phyloP scores from a whole-genome alignment of 1,284 basidiomycete species.

The Leccinum huronense region DNA sequence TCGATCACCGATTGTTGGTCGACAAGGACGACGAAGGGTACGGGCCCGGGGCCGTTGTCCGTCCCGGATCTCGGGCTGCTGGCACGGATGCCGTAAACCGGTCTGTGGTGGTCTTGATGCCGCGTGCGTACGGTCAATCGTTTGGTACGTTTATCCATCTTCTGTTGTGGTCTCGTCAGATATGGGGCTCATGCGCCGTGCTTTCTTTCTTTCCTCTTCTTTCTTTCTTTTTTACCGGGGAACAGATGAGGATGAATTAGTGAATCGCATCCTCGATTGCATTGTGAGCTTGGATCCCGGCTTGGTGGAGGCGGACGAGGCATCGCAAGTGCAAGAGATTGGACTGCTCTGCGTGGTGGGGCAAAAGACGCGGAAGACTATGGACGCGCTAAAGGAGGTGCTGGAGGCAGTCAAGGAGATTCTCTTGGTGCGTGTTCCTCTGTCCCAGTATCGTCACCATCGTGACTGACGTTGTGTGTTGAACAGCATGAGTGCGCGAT shows the following conservation, averaged over 20 bases:
- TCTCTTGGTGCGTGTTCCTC: slow-evolving; percentile 16
- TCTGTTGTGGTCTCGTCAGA: background rate
- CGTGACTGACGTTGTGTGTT: background rate
- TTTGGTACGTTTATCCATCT: slow-evolving; percentile 18
- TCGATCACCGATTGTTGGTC: slow-evolving; percentile 2
- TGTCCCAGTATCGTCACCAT: background rate
- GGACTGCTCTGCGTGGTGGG: slow-evolving; percentile 14
- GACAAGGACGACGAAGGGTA: background rate
- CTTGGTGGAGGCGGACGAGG: background rate
- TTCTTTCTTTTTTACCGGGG: background rate
- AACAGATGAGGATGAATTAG: slow-evolving; percentile 15
- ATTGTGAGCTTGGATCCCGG: slow-evolving; percentile 5
- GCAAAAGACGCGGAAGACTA: slow-evolving; percentile 16
- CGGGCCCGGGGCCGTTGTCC: slow-evolving; percentile 6
- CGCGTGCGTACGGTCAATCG: background rate
- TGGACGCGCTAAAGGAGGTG: slow-evolving; percentile 6
- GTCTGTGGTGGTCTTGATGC: slow-evolving; percentile 13
- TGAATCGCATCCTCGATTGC: slow-evolving; percentile 12
- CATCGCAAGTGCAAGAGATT: slow-evolving; percentile 16
- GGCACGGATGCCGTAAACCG: background rate
- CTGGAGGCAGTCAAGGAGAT: slow-evolving; percentile 6
- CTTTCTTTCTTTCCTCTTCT: background rate
- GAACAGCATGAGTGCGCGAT: slow-evolving; percentile 5
- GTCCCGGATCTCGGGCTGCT: background rate
- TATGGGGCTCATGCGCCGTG: background rate